phyloP scores from a whole-genome alignment of 108 stramenopile genomes.

The Nitzschia inconspicua region DNA sequence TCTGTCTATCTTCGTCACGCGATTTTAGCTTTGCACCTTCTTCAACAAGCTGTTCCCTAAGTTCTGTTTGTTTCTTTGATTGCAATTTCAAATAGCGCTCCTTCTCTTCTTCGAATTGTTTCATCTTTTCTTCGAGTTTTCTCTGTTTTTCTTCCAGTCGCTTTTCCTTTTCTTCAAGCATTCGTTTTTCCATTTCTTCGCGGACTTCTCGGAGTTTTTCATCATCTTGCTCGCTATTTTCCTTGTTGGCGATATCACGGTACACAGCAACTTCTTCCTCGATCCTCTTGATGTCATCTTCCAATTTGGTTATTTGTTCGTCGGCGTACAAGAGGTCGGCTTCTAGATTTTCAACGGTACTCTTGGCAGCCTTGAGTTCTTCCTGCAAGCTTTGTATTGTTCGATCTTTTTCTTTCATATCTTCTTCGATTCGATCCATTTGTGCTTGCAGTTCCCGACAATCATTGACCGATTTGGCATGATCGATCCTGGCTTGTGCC shows the following conservation, averaged over 20 bases:
- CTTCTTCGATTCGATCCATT: constrained; percentile 17
- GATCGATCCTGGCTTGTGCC: constrained; percentile 25
- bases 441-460: constrained; percentile 9
- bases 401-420: constrained; percentile 14
- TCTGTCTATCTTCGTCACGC: background rate
- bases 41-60: background rate
- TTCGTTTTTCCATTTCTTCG: constrained; percentile 18
- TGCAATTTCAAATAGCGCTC: constrained; percentile 7
- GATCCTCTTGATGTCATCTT: constrained; percentile 19
- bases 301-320: constrained; percentile 23
- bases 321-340: constrained; percentile 29
- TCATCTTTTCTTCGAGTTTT: constrained; percentile 16
- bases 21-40: constrained; percentile 11
- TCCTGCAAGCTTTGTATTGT: constrained; percentile 8
- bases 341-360: constrained; percentile 19
- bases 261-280: constrained; percentile 28
- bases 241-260: constrained; percentile 19
- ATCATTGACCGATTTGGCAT: constrained; percentile 24
- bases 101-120: constrained; percentile 23
- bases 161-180: constrained; percentile 21
- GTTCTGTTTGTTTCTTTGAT: constrained; percentile 9
- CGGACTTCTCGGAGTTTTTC: constrained; percentile 12
- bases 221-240: constrained; percentile 1
- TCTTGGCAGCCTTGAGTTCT: constrained; percentile 7
- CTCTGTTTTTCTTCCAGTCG: constrained; percentile 20